Conservation (phyloP, 2,329 filamentous ascomycete genomes). For the Fusarium palustre region DNA sequence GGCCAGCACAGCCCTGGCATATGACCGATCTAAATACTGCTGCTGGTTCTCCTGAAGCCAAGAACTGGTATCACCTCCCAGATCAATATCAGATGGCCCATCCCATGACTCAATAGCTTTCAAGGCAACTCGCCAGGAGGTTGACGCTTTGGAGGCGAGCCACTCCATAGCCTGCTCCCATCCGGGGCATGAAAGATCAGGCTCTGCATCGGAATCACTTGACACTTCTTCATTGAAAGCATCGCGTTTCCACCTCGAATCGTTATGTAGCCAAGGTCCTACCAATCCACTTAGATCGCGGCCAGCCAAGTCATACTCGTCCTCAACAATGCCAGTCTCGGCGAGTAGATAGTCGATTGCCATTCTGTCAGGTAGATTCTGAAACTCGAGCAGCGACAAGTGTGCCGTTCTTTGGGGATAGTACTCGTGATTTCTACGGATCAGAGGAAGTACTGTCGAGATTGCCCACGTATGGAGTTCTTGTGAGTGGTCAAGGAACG, state of each 20-base stretch:
- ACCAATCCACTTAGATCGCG: constrained; percentile 76
- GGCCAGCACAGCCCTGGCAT: constrained; percentile 75
- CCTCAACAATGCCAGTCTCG: constrained; percentile 60
- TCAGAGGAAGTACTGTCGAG: constrained; percentile 74
- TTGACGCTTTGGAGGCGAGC: constrained; percentile 70
- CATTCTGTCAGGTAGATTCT: constrained; percentile 67
- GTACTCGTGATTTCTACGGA: constrained; percentile 77
- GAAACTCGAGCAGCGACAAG: constrained; percentile 72
- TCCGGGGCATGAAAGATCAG: constrained; percentile 61
- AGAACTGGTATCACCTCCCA: constrained; percentile 68
- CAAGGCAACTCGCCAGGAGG: constrained; percentile 71
- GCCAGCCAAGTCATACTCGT: constrained; percentile 59
- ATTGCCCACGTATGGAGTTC: constrained; percentile 76
- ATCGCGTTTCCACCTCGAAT: constrained; percentile 64
- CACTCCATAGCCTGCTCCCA: constrained; percentile 79
- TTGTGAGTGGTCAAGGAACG: constrained; percentile 73
- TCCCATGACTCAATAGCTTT: constrained; percentile 77
- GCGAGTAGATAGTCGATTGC: constrained; percentile 73
- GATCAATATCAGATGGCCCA: constrained; percentile 76
- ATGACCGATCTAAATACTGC: constrained; percentile 70
- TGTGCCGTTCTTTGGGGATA: constrained; percentile 64
- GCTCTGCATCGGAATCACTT: constrained; percentile 47
- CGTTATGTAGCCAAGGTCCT: constrained; percentile 79
- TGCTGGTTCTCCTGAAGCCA: constrained; percentile 72
- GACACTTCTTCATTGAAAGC: constrained; percentile 11